Conservation (phyloP, 805 yeast species). For the Candida sphagnicola region DNA sequence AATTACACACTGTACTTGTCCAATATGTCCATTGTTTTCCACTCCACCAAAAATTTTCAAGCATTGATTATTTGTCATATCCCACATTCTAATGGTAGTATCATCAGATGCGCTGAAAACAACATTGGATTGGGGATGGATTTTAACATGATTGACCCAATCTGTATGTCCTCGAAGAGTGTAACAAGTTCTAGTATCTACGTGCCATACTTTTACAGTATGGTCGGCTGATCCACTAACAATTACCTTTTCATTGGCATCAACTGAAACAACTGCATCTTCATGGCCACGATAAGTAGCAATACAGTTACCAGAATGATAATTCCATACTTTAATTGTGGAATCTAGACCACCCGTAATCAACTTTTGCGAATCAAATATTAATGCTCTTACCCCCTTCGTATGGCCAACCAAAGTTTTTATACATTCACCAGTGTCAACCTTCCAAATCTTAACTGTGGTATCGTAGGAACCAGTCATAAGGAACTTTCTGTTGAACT, state of each 20-base stretch:
- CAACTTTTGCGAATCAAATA: constrained; percentile 82
- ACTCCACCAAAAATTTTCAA: constrained; percentile 73
- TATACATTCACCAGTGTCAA: constrained; percentile 70
- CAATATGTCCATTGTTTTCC: constrained; percentile 79
- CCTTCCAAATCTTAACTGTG: constrained; percentile 90
- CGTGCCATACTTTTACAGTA: constrained; percentile 95
- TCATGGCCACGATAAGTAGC: constrained; percentile 93
- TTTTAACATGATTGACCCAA: constrained; percentile 86
- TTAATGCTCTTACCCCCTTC: constrained; percentile 80
- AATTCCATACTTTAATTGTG: constrained; percentile 94
- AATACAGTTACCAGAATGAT: constrained; percentile 88
- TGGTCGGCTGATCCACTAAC: constrained; percentile 93
- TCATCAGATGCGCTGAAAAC: constrained; percentile 90
- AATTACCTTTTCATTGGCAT: constrained; percentile 72
- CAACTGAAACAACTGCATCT: constrained; percentile 80
- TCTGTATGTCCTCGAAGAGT: constrained; percentile 91
- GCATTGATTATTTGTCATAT: constrained; percentile 74
- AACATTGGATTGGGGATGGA: constrained; percentile 74
- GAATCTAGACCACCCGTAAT: constrained; percentile 91
- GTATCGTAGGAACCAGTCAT: constrained; percentile 93
- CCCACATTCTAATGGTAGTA: constrained; percentile 93
- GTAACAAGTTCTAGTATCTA: constrained; percentile 86
- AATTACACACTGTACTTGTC: constrained; percentile 89
- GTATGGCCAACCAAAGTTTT: constrained; percentile 85
- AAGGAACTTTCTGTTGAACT: constrained; percentile 68